phyloP scores from a whole-genome alignment of 1,284 basidiomycete species.

The Ceraceosorus bombacis region DNA sequence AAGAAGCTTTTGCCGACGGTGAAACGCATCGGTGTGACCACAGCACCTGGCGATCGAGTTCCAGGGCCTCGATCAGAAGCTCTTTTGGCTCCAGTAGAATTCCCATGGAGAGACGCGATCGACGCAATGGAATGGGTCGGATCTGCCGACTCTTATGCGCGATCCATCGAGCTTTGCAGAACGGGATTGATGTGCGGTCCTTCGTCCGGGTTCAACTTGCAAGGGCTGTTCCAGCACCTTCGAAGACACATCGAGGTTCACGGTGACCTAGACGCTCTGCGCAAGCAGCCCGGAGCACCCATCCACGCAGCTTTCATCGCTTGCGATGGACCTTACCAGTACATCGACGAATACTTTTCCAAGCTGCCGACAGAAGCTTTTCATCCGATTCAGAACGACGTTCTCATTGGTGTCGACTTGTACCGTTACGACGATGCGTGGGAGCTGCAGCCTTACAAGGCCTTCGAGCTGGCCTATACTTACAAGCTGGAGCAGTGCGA shows the following conservation, averaged over 20 bases:
- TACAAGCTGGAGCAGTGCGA: too few species aligned
- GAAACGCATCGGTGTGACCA: constrained; percentile 21
- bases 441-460: not conserved
- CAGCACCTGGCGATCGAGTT: constrained; percentile 20
- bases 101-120: constrained; percentile 21
- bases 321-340: constrained; percentile 29
- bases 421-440: constrained; percentile 14
- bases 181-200: constrained; percentile 24
- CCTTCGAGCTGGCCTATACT: not conserved
- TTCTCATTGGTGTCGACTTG: constrained; percentile 21
- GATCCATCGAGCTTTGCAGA: constrained; percentile 21
- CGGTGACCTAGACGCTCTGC: constrained; percentile 14
- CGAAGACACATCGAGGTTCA: constrained; percentile 13
- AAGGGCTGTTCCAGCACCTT: constrained; percentile 22
- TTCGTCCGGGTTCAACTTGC: constrained; percentile 19
- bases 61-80: constrained; percentile 23
- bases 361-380: constrained; percentile 15
- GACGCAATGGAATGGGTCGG: constrained; percentile 21
- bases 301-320: constrained; percentile 24
- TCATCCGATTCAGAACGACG: constrained; percentile 19
- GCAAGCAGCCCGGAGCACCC: constrained; percentile 17
- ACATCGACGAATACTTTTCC: constrained; percentile 24
- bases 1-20: constrained; percentile 10
- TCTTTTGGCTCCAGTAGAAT: constrained; percentile 23
- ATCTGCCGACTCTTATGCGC: constrained; percentile 14